These are phyloP conservation scores for Backusella psychrophila DNA, from an alignment of 192 early-diverging fungal genomes.

Conservation along the genomic window DNA sequence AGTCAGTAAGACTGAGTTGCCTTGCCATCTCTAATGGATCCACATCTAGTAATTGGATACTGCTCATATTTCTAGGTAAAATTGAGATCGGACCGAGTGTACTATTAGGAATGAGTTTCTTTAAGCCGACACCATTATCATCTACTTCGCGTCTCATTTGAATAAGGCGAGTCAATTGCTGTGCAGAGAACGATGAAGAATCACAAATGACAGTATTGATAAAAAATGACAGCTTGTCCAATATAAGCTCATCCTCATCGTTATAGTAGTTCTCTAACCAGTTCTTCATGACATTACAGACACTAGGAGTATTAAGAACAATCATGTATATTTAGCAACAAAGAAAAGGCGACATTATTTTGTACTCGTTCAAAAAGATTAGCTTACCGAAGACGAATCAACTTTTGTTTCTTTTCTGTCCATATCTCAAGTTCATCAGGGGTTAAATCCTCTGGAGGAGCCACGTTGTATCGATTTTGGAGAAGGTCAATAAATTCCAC, in stretches of 20 bases:
- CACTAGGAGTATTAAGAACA: constrained; percentile 35
- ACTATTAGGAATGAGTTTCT: constrained; percentile 63
- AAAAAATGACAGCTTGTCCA: constrained; percentile 75
- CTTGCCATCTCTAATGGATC: constrained; percentile 93
- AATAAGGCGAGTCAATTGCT: constrained; percentile 73
- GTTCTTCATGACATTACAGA: constrained; percentile 91
- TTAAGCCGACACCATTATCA: constrained; percentile 50
- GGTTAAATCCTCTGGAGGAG: constrained; percentile 67
- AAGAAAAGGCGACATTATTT: not conserved
- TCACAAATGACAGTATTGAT: constrained; percentile 68
- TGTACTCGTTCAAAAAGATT: not conserved
- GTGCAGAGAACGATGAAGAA: constrained; percentile 62
- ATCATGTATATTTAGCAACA: not conserved
- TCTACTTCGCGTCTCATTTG: constrained; percentile 58
- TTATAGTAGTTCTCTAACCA: constrained; percentile 95
- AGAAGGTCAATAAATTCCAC: constrained; percentile 77
- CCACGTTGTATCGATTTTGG: constrained; percentile 74
- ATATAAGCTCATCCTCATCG: constrained; percentile 68
- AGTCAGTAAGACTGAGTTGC: constrained; percentile 91
- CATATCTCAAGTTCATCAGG: constrained; percentile 71
- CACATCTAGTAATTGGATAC: constrained; percentile 80
- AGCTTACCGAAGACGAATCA: constrained; percentile 71
- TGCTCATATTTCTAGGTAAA: constrained; percentile 74
- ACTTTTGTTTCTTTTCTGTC: constrained; percentile 87
- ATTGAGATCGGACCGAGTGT: constrained; percentile 73